These are phyloP conservation scores for Aspergillus felis DNA, from an alignment of 2,329 filamentous ascomycete species.

Conservation along the genomic window DNA sequence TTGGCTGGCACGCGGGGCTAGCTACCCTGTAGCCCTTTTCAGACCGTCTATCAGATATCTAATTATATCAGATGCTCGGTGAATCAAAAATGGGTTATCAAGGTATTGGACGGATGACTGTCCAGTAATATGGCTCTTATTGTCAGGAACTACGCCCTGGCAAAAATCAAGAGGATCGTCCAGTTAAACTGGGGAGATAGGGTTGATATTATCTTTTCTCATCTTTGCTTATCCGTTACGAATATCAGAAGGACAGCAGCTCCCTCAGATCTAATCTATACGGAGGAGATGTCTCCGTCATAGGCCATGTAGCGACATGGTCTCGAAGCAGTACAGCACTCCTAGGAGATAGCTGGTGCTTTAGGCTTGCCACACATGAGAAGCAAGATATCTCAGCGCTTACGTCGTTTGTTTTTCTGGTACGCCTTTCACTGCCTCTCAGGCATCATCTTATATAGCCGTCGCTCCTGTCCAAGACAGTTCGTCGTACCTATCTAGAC, in stretches of 20 bases:
- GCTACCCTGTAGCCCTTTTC: neutral
- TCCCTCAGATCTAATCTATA: constrained; percentile 7
- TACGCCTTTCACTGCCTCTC: neutral
- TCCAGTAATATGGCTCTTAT: neutral
- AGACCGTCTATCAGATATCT: neutral
- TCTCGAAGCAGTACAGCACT: neutral
- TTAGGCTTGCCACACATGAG: neutral
- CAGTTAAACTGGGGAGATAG: constrained; percentile 16
- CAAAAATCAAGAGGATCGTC: constrained; percentile 2
- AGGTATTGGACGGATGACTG: neutral
- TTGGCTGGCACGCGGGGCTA: neutral
- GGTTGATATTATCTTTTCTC: constrained; percentile 5
- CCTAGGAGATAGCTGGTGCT: constrained; percentile 11
- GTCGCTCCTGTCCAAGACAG: neutral
- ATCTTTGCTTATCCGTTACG: constrained; percentile 5
- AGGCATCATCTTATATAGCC: neutral
- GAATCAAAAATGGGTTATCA: neutral
- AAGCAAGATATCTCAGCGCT: neutral
- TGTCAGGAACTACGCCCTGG: neutral
- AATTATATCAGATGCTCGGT: neutral
- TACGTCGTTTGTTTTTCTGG: neutral
- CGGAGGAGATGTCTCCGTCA: constrained; percentile 1
- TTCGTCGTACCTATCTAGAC: neutral
- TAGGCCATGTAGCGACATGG: neutral
- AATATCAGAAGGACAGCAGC: constrained; percentile 7